These are phyloP conservation scores for Ascobolus immersus DNA, from an alignment of 495 filamentous ascomycete genomes.

Conservation along the genomic window DNA sequence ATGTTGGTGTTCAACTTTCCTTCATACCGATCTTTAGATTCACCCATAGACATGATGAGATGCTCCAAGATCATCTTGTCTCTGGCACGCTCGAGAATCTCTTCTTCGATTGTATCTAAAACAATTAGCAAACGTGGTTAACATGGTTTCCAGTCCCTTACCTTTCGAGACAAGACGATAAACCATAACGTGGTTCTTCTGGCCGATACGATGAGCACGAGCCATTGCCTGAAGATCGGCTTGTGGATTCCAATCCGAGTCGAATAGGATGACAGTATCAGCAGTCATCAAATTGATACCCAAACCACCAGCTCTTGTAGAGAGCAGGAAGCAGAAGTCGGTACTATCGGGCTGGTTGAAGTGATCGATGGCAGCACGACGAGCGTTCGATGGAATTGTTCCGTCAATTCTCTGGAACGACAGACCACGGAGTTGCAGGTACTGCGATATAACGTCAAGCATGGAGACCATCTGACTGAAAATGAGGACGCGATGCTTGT, in stretches of 20 bases:
- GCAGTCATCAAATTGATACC: conserved; percentile 98
- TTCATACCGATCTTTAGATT: conserved; percentile 61
- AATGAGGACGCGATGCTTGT: conserved; percentile 85
- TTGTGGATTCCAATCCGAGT: conserved; percentile 98
- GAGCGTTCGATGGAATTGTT: conserved; percentile 61
- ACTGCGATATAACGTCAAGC: conserved; percentile 84
- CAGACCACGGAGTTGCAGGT: conserved; percentile 68
- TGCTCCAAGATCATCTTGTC: conserved; percentile 99
- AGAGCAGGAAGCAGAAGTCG: conserved; percentile 90
- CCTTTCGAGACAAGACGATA: conserved; percentile 77
- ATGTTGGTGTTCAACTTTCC: conserved; percentile 31
- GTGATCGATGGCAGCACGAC: conserved; percentile 83
- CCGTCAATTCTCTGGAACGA: conserved; percentile 85
- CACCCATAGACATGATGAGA: conserved; percentile 84
- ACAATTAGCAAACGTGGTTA: conserved; percentile 3
- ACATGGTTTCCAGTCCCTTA: conserved; percentile 1
- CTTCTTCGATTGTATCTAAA: conserved; percentile 80
- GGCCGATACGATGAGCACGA: conserved; percentile 86
- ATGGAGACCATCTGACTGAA: conserved; percentile 99
- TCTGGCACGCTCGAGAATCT: conserved; percentile 78
- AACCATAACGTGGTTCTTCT: conserved; percentile 82
- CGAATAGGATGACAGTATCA: conserved; percentile 91
- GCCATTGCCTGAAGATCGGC: conserved; percentile 97
- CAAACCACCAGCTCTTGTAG: conserved; percentile 81
- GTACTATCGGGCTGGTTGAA: conserved; percentile 85